Evolutionary conservation across 306 rosid species (phyloP).

Genomic region (Quillaja saponaria): DNA sequence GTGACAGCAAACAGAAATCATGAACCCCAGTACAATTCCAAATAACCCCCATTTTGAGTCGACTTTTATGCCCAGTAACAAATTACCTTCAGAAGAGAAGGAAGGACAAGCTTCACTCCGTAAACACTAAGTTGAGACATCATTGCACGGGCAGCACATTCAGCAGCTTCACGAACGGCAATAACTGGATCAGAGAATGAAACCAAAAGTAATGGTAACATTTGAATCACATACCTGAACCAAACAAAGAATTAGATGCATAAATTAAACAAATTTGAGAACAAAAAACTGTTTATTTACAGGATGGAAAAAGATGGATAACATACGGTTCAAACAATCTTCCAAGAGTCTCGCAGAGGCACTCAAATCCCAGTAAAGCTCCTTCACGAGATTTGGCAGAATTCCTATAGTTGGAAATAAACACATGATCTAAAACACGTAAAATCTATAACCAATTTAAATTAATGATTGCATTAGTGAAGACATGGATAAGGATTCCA

Average conservation of each 20-base stretch:
- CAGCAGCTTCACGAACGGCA: constrained; percentile 96
- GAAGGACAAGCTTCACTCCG: constrained; percentile 99
- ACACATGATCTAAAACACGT: too few relatives aligned
- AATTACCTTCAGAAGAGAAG: constrained; percentile 91
- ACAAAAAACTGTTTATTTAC: constrained; percentile 5
- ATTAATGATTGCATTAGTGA: not conserved
- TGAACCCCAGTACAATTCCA: too few relatives aligned
- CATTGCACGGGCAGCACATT: constrained; percentile 98
- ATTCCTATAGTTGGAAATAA: constrained; percentile 58
- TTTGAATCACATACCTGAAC: constrained; percentile 87
- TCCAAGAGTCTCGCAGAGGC: constrained; percentile 95
- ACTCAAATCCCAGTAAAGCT: constrained; percentile 91
- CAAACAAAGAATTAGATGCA: constrained; percentile 20
- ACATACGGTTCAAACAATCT: constrained; percentile 92
- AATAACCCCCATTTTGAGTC: too few relatives aligned
- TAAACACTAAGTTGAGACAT: constrained; percentile 96
- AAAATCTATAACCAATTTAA: constrained; percentile 4
- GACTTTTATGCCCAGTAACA: too few relatives aligned
- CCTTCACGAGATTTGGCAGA: constrained; percentile 95
- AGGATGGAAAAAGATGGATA: not conserved
- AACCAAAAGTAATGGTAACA: constrained; percentile 89
- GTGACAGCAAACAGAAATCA: too few relatives aligned
- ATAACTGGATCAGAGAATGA: constrained; percentile 97
- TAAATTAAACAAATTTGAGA: constrained; percentile 1
- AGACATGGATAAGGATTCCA: too few relatives aligned